Conservation (phyloP, 176 grass and related monocot genomes). For the Eragrostis curvula region DNA sequence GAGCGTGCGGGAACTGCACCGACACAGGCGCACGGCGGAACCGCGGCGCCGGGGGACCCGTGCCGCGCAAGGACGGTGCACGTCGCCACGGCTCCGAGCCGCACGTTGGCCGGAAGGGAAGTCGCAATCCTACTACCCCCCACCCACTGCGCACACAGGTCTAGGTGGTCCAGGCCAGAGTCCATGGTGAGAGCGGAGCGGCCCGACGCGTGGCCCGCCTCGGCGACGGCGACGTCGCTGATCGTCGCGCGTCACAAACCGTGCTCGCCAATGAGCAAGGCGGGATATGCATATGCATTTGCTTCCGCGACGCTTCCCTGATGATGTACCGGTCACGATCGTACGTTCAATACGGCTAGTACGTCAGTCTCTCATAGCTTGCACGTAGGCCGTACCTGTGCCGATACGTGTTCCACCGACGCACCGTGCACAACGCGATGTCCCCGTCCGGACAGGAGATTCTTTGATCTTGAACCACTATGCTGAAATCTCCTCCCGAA, state of each 20-base stretch:
- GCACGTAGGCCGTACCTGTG: background rate
- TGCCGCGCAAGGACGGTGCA: background rate
- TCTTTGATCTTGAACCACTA: background rate
- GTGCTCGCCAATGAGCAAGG: too few species aligned
- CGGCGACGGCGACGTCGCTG: background rate
- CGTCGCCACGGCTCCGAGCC: background rate
- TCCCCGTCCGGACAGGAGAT: background rate
- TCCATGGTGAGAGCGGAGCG: background rate
- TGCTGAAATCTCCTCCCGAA: background rate
- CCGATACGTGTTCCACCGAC: slow-evolving; percentile 19
- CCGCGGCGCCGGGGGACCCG: background rate
- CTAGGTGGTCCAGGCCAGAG: background rate
- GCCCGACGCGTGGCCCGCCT: background rate
- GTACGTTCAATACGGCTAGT: background rate
- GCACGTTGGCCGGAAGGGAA: background rate
- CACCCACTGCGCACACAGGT: background rate
- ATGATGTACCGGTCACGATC: background rate
- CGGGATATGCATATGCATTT: too few species aligned
- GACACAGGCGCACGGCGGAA: background rate
- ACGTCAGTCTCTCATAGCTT: background rate
- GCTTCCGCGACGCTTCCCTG: background rate
- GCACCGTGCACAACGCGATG: background rate
- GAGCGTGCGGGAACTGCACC: background rate
- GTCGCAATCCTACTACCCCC: background rate
- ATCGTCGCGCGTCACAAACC: too few species aligned